Percentiles rank a stretch among this genome's conserved stretches.
phyloP scores from a whole-genome alignment of 768 basidiomycete species.

The Megacollybia marginata region DNA sequence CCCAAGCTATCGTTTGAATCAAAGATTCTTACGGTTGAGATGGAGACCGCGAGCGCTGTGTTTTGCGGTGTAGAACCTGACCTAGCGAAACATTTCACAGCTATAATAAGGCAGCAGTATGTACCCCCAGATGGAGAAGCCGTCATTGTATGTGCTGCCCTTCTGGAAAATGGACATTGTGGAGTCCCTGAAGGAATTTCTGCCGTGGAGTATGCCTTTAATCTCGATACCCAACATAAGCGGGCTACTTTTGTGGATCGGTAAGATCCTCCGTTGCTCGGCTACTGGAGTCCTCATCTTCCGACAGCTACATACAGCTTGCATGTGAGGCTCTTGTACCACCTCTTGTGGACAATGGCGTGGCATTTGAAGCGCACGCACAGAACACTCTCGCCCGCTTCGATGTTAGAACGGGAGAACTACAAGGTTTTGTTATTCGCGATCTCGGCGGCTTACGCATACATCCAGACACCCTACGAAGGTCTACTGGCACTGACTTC shows the following conservation, averaged over 20 bases:
- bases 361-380: constrained; percentile 57
- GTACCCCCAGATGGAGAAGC: constrained; percentile 30
- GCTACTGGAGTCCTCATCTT: background rate
- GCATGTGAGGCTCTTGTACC: constrained; percentile 46
- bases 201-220: constrained; percentile 39
- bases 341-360: constrained; percentile 43
- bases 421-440: constrained; percentile 45
- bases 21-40: constrained; percentile 33
- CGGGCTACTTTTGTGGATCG: constrained; percentile 37
- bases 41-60: constrained; percentile 43
- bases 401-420: constrained; percentile 30
- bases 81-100: constrained; percentile 44
- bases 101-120: constrained; percentile 38
- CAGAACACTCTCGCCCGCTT: constrained; percentile 49
- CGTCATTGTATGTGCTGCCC: constrained; percentile 42
- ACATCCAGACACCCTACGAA: constrained; percentile 39
- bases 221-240: constrained; percentile 39
- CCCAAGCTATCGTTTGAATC: constrained; percentile 39
- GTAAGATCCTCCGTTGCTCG: constrained; percentile 18
- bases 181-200: constrained; percentile 32
- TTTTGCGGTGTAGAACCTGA: constrained; percentile 35
- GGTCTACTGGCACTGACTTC: constrained; percentile 43
- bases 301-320: constrained; percentile 39
- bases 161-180: constrained; percentile 45
- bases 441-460: constrained; percentile 54